These are phyloP conservation scores for Pseudogymnoascus destructans DNA, from an alignment of 2,329 filamentous ascomycete species.

Conservation along the genomic window DNA sequence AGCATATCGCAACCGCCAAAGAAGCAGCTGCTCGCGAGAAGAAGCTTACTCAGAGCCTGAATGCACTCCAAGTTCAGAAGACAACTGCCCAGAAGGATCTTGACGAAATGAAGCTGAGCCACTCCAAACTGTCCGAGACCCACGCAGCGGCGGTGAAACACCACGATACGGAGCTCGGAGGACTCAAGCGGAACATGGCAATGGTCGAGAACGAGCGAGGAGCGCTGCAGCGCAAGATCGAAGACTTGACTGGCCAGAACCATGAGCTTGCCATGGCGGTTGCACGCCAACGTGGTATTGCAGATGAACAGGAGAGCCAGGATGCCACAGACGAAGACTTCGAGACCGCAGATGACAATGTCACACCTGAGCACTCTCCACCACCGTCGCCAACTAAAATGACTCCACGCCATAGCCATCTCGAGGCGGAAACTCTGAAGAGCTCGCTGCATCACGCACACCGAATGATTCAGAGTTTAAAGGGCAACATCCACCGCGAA, in stretches of 20 bases:
- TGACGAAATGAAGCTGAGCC: conserved; percentile 72
- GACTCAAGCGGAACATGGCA: conserved; percentile 65
- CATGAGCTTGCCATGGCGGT: conserved; percentile 80
- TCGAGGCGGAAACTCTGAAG: conserved; percentile 93
- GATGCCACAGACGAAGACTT: conserved; percentile 49
- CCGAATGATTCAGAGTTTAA: conserved; percentile 89
- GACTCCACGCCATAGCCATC: conserved; percentile 75
- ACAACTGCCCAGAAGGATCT: conserved; percentile 68
- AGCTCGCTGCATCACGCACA: conserved; percentile 90
- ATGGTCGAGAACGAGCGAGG: conserved; percentile 66
- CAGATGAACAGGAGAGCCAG: conserved; percentile 50
- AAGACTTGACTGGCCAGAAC: conserved; percentile 80
- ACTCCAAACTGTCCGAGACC: conserved; percentile 71
- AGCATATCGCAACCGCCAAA: conserved; percentile 59
- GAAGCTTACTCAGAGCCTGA: conserved; percentile 62
- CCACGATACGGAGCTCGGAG: conserved; percentile 78
- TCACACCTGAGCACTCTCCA: conserved; percentile 79
- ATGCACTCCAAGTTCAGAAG: conserved; percentile 60
- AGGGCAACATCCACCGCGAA: conserved; percentile 89
- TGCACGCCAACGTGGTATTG: conserved; percentile 55
- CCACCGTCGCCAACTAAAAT: conserved; percentile 82
- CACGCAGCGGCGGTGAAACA: conserved; percentile 64
- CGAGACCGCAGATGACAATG: conserved; percentile 51
- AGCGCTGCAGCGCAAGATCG: conserved; percentile 70
- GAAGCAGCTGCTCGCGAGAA: conserved; percentile 74